Evolutionary conservation across 2,329 filamentous ascomycete species (phyloP), one percentile per base, ranked within the genome.

Genomic region (Botrytis byssoidea): DNA sequence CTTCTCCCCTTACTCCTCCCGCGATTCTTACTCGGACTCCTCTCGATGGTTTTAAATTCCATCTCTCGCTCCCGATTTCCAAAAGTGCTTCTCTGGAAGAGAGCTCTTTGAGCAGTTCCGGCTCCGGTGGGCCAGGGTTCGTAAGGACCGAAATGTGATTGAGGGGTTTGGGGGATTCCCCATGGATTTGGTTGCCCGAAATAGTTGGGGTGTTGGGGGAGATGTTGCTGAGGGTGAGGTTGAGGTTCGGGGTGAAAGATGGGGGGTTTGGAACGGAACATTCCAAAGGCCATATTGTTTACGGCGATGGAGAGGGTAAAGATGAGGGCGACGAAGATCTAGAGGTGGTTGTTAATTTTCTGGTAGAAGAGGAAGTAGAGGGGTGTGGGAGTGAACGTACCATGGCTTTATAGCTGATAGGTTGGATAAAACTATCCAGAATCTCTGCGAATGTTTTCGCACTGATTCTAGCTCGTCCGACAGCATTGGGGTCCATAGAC

Each of bases 361-460:
- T 32, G 22, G 12, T 3, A 4, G 22, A 22, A 25, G 12, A 20
- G 35, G 35, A 40, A 5, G 12, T 29, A n/a, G 55, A n/a, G 18
- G 37, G 46, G n/a, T 25, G 8, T 9, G 37, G n/a, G 61, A 48
- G 14, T 59, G 37, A 72, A 82, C 84, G 75, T 85, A 90, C 89
- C 86, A 93, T 91, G 18, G 90, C 88, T 83, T 98, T 98, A 83
- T 93, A 92, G 76, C 92, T 94, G 82, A 98, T 95, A 9, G 93
- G 91, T 78, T 97, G 94, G 7, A 97, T 91, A 82, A 98, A 98
- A 79, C 92, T 92, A 81, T 98, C 98, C 82, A 98, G 91, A 59
- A 99, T 97, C 80, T 94, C 90, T 0, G 95, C 95, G 80, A 98
- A 92, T 40, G 95, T 96, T 80, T 93, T 92, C 8, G 94, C 95